phyloP scores from a whole-genome alignment of 2,329 filamentous ascomycete species.

The Pestalotiopsis sp. region DNA sequence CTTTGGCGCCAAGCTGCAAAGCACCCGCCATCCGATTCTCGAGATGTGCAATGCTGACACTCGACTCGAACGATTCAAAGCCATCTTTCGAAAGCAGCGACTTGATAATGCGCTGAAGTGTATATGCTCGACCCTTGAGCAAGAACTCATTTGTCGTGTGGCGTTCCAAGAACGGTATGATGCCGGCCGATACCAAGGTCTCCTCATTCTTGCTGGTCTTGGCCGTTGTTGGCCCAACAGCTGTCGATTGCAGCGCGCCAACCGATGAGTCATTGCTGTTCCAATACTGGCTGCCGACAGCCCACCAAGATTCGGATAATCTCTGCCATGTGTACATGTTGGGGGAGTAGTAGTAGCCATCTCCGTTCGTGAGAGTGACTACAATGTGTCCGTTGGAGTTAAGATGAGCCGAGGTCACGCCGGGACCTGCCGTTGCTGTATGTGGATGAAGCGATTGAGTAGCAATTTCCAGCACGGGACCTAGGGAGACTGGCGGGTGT shows the following conservation, averaged over 20 bases:
- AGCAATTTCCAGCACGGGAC: conserved; percentile 85
- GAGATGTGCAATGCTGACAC: conserved; percentile 89
- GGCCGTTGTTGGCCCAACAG: conserved; percentile 59
- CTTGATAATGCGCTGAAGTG: conserved; percentile 90
- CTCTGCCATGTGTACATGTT: conserved; percentile 91
- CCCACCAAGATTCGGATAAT: conserved; percentile 97
- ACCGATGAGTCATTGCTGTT: conserved; percentile 94
- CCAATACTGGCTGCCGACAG: conserved; percentile 97
- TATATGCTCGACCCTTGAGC: conserved; percentile 88
- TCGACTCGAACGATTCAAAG: conserved; percentile 88
- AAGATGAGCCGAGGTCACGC: conserved; percentile 86
- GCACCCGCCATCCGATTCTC: conserved; percentile 94
- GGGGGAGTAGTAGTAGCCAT: conserved; percentile 88
- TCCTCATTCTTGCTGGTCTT: conserved; percentile 49
- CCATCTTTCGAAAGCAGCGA: conserved; percentile 84
- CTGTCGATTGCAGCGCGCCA: conserved; percentile 74
- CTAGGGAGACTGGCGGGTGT: conserved; percentile 87
- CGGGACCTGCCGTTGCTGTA: conserved; percentile 73
- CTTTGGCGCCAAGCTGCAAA: conserved; percentile 78
- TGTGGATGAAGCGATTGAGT: conserved; percentile 78
- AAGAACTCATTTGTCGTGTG: conserved; percentile 94
- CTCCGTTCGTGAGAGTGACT: conserved; percentile 90
- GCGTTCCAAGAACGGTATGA: conserved; percentile 90
- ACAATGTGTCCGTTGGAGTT: conserved; percentile 86
- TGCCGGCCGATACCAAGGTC: conserved; percentile 79